Evolutionary conservation across 257 asterid species (phyloP), one percentile per base, ranked within the genome.

Genomic region (Verbascum thapsus): DNA sequence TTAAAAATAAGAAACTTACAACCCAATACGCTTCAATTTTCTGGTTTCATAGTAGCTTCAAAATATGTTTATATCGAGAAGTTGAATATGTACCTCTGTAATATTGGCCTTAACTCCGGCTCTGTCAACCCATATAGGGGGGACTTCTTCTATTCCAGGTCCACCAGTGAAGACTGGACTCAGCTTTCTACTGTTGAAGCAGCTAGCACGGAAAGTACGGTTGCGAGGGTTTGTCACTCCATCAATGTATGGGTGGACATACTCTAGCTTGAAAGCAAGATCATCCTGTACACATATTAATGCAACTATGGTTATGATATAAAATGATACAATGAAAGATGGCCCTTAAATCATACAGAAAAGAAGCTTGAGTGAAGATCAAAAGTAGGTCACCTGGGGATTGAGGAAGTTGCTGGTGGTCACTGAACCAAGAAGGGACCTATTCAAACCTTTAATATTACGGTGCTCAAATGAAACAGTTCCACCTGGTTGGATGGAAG

Each of bases 131-230:
- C 97, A 94, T 43, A 94, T 84, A 40, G 97, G 95, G 19, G 97
- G 96, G 16, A 90, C 95, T 78, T 94, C 99, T 55, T 94, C 97
- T 40, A 83, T 80, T 71, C 99, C 97, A 42, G 97, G 99, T 32
- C 99, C 99, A 10, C 99, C 97, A 7, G 97, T 94, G 81, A 94
- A 94, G 63, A 94, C 99, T 23, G 97, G 97, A 67, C 99, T 94
- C 73, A 90, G 73, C 76, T 94, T 90, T 72, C 97, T 81, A 78
- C 96, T 88, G 67, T 94, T 94, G 81, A 94, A 94, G 85, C 95
- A 84, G 84, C 90, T 90, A 57, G 96, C 66, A 23, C 92, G 91
- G 78, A 94, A 85, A 30, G 95, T 81, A 59, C 99, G 96, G 72
- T 94, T 87, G 38, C 96, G 88, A 70, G 95, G 78, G 80, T 90